Evolutionary conservation across 805 yeast genomes (phyloP), one percentile per base, ranked within the genome.

Genomic region (Naumovozyma dairenensis): DNA sequence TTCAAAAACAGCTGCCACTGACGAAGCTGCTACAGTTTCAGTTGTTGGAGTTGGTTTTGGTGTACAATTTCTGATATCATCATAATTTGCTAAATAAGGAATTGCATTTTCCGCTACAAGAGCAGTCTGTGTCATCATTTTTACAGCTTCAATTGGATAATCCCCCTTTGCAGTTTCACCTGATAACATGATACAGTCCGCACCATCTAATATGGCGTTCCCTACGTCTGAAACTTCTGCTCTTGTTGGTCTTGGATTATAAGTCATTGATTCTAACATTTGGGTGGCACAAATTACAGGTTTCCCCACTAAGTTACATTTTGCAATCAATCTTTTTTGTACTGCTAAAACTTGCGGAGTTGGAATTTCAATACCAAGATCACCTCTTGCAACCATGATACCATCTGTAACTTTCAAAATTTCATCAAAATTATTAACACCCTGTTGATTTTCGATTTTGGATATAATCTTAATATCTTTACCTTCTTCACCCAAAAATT

Each of bases 361-460:
- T 49, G 97, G 97, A 58, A 92, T 92, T 73, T 92, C 98, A 59
- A 92, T 92, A 75, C 98, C 98, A 57, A 92, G 75, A 66, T 92
- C 98, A 74, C 98, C 98, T 71, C 98, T 81, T 57, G 98, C 98
- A 63, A 92, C 97, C 98, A 92, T 92, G 59, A 92, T 96, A 73
- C 97, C 98, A 63, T 92, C 98, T 44, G 98, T 92, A 65, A 78
- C 94, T 55, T 63, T 63, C 62, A 92, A 77, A 59, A 92, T 92
- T 44, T 84, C 96, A 66, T 92, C 98, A 61, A 92, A 92, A 79
- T 92, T 92, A 82, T 92, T 87, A 56, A 92, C 97, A 75, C 98
- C 98, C 70, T 92, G 98, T 72, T 89, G 96, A 74, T 86, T 87
- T 74, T 92, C 98, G 62, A 92, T 89, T 77, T 92, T 92, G 62